Evolutionary conservation across 2,329 filamentous ascomycete species (phyloP).

Genomic region (Penicillium sp.): DNA sequence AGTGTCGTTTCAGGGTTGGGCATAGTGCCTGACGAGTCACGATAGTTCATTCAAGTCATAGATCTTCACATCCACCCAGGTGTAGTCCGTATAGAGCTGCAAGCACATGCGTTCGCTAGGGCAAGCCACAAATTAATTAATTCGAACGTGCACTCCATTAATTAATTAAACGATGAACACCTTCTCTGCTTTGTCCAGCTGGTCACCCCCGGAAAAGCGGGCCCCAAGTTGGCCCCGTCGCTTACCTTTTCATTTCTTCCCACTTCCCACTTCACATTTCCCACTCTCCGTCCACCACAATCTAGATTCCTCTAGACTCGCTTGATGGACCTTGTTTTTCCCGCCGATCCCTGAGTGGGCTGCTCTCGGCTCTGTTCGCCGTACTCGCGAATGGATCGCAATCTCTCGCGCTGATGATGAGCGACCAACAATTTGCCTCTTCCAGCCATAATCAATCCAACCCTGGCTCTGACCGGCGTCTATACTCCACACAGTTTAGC

Average conservation of each 20-base stretch:
- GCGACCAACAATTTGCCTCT: background rate
- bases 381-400: background rate
- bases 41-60: no score
- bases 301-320: background rate
- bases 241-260: background rate
- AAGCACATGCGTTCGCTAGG: no score
- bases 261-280: background rate
- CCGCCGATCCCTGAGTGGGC: background rate
- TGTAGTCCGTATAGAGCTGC: no score
- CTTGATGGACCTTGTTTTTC: background rate
- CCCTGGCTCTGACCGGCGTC: conserved; percentile 1
- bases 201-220: conserved; percentile 3
- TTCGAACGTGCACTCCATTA: background rate
- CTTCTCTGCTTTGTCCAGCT: no score
- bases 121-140: background rate
- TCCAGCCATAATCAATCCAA: conserved; percentile 2
- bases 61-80: no score
- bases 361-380: no score
- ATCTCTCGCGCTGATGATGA: conserved; percentile 1
- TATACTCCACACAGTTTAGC: background rate
- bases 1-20: background rate
- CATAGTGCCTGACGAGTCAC: no score
- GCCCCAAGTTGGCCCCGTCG: background rate
- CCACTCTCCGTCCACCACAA: background rate
- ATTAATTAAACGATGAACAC: background rate